Conservation (phyloP, 495 filamentous ascomycete species). For the Sphaerosporella brunnea region DNA sequence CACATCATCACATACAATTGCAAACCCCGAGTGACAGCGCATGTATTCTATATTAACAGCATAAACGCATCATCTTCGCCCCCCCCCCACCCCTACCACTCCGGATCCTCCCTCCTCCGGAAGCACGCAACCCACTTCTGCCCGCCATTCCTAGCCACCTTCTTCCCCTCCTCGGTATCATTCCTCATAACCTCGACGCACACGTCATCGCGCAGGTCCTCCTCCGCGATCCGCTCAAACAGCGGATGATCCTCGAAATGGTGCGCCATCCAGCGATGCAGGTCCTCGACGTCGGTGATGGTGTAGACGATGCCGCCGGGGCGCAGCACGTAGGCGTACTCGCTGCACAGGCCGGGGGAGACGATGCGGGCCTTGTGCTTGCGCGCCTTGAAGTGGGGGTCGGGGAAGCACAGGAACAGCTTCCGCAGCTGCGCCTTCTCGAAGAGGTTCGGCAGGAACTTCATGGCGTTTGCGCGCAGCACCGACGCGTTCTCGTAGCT, state of each 20-base stretch:
- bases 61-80: no score
- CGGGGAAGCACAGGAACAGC: conserved; percentile 95
- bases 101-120: conserved; percentile 59
- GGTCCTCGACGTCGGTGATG: conserved; percentile 90
- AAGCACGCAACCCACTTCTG: conserved; percentile 77
- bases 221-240: conserved; percentile 46
- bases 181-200: conserved; percentile 65
- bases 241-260: conserved; percentile 58
- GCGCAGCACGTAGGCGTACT: conserved; percentile 76
- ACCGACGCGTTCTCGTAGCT: conserved; percentile 73
- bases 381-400: conserved; percentile 91
- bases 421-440: conserved; percentile 45
- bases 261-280: conserved; percentile 78
- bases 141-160: conserved; percentile 78
- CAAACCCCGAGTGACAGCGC: no score
- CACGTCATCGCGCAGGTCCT: conserved; percentile 51
- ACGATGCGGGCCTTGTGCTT: conserved; percentile 96
- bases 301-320: conserved; percentile 82
- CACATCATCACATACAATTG: no score
- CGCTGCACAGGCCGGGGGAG: conserved; percentile 65
- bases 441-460: conserved; percentile 95
- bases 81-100: conserved; percentile 34
- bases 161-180: conserved; percentile 94
- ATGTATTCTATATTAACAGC: no score
- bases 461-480: conserved; percentile 89